A percentile compares a stretch with the other conserved stretches of the same genome.
Evolutionary conservation across 2,329 filamentous ascomycete species (phyloP).

Genomic region (Colletotrichum ledebouriae): DNA sequence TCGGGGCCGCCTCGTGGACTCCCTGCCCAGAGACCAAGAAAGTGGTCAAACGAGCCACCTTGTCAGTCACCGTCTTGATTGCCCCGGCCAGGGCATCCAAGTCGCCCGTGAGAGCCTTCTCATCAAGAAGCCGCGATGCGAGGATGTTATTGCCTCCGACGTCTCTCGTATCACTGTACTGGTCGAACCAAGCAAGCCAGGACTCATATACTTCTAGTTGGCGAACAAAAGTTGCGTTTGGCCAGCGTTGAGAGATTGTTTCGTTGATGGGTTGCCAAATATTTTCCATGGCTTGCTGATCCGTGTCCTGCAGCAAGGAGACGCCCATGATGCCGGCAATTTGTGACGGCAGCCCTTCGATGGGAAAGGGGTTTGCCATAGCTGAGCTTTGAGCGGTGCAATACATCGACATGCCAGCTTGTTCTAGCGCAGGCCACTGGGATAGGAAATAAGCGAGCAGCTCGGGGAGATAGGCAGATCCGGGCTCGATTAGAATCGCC

Average conservation of each 20-base stretch:
- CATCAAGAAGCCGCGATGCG: conserved; percentile 61
- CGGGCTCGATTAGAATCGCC: conserved; percentile 45
- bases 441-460: conserved; percentile 62
- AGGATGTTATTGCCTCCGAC: conserved; percentile 54
- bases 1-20: conserved; percentile 57
- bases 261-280: conserved; percentile 54
- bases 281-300: conserved; percentile 45
- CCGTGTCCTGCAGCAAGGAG: conserved; percentile 54
- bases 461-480: conserved; percentile 58
- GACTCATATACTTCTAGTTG: conserved; percentile 42
- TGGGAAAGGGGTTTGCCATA: conserved; percentile 53
- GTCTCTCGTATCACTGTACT: conserved; percentile 51
- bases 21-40: conserved; percentile 61
- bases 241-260: conserved; percentile 55
- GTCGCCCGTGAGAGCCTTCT: conserved; percentile 52
- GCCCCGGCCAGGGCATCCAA: conserved; percentile 53
- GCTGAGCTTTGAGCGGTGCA: conserved; percentile 48
- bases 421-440: conserved; percentile 60
- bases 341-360: conserved; percentile 47
- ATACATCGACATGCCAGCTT: conserved; percentile 66
- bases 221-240: conserved; percentile 45
- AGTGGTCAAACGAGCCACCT: conserved; percentile 48
- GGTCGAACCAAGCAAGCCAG: conserved; percentile 55
- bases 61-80: conserved; percentile 51
- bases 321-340: conserved; percentile 53